phyloP scores from a whole-genome alignment of 176 grass and related monocot species.

The Alloteropsis semialata region DNA sequence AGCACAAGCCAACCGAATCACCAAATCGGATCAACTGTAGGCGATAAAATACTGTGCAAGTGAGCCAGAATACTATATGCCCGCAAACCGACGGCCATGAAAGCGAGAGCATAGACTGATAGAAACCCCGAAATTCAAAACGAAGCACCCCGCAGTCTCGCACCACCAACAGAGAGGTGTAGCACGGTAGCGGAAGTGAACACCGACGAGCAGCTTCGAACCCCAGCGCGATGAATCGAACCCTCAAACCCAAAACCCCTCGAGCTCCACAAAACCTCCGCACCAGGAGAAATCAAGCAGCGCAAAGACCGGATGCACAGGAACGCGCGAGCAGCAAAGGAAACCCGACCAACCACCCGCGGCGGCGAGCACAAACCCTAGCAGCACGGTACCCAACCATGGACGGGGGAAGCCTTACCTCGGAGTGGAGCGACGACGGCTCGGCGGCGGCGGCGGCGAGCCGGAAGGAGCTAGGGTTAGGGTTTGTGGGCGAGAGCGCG shows the following conservation, averaged over 20 bases:
- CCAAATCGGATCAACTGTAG: background rate
- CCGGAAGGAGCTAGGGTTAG: conserved; percentile 46
- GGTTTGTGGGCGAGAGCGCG: conserved; percentile 32
- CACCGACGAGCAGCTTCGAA: background rate
- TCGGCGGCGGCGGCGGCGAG: conserved; percentile 21
- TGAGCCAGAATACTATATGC: background rate
- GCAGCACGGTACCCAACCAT: background rate
- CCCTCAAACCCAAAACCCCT: conserved; percentile 2
- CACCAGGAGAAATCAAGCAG: background rate
- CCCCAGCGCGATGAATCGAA: background rate
- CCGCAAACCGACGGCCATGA: background rate
- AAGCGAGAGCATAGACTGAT: background rate
- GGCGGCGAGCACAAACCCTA: conserved; percentile 8
- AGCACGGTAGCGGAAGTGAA: background rate
- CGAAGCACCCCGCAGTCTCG: background rate
- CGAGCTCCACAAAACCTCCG: background rate
- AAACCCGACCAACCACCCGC: background rate
- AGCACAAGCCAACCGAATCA: background rate
- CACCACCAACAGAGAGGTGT: background rate
- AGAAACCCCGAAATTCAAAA: background rate
- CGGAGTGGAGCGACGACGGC: background rate
- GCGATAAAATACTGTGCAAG: background rate
- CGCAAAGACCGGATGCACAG: background rate
- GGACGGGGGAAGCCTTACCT: background rate
- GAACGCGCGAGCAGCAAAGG: background rate